Evolutionary conservation across 768 basidiomycete genomes (phyloP), one percentile per base, ranked within the genome.

Genomic region (Hygrocybe coccinea): DNA sequence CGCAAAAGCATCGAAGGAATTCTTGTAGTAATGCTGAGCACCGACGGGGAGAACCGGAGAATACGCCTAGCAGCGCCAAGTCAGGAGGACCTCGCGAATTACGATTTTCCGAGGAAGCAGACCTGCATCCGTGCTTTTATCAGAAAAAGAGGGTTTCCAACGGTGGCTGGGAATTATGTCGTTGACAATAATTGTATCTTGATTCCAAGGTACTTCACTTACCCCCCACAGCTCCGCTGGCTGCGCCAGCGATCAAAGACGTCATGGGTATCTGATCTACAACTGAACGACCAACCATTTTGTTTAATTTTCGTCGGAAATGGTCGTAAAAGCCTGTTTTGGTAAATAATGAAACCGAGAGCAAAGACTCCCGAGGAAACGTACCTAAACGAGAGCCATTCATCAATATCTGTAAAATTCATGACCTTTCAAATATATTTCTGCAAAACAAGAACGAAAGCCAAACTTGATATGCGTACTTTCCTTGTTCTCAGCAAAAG

Each of bases 81-180:
- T 52, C 17, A 36, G 24, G 11, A 29, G 29, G 17, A 5, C 7
- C 15, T 45, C 33, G 29, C 19, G 34, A 14, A 44, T 59, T 41
- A 57, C 35, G 35, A 43, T 12, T 36, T 11, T 19, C n/a, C 14
- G 33, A 38, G 37, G 22, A n/a, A 46, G 56, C 70, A 48, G 15
- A 86, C 88, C 79, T 99, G 97, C 89, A 99, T 97, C 44, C 97
- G 84, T 5, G 97, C 97, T 74, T 99, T 99, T 67, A 99, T 84
- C 55, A 99, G 76, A 72, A 97, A 99, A 11, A 97, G 73, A 0
- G 94, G 94, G 68, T 91, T 95, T 39, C 93, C 94, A 41, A 94
- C 70, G 50, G 79, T 77, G 0, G 89, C 89, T 89, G 56, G 37
- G 35, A n/a, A 36, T 50, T 21, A 17, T 35, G 21, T 24, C 21